Percentiles rank a stretch among this genome's conserved stretches.
phyloP scores from a whole-genome alignment of 208 protist species.

The Leishmania lainsoni region DNA sequence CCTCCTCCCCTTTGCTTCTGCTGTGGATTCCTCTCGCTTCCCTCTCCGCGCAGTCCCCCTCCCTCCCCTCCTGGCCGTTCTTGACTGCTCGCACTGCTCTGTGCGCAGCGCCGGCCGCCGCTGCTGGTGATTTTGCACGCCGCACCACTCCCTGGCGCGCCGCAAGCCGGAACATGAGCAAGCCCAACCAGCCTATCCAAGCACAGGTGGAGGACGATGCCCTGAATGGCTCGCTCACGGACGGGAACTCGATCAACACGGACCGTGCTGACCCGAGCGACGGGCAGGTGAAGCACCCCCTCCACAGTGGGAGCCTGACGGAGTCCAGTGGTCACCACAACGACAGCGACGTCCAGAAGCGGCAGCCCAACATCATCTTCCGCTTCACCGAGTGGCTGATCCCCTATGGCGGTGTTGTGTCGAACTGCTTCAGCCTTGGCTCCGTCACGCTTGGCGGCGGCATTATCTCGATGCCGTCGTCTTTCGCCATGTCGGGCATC shows the following conservation, averaged over 20 bases:
- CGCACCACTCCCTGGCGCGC: not conserved
- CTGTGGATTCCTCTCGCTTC: not conserved
- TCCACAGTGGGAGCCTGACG: not conserved
- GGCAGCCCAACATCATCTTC: not conserved
- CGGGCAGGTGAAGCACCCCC: not conserved
- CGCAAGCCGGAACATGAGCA: not conserved
- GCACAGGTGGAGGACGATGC: not conserved
- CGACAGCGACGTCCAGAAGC: not conserved
- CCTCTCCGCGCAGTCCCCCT: not conserved
- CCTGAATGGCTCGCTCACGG: not conserved
- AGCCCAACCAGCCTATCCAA: not conserved
- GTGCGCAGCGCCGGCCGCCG: not conserved
- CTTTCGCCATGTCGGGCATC: slow-evolving; percentile 55
- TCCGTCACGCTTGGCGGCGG: slow-evolving; percentile 67
- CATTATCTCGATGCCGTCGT: slow-evolving; percentile 61
- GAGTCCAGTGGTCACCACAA: not conserved
- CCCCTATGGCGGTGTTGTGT: slow-evolving; percentile 52
- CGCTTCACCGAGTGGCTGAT: slow-evolving; percentile 24
- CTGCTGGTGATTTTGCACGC: not conserved
- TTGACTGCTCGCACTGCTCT: not conserved
- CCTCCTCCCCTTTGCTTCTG: slow-evolving; percentile 3
- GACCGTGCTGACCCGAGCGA: too few relatives aligned
- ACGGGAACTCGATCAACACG: not conserved
- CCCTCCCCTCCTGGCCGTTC: not conserved
- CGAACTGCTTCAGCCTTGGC: slow-evolving; percentile 61